Evolutionary conservation across 371 early-diverging fungal genomes (phyloP).

Genomic region (Basidiobolus meristosporus): DNA sequence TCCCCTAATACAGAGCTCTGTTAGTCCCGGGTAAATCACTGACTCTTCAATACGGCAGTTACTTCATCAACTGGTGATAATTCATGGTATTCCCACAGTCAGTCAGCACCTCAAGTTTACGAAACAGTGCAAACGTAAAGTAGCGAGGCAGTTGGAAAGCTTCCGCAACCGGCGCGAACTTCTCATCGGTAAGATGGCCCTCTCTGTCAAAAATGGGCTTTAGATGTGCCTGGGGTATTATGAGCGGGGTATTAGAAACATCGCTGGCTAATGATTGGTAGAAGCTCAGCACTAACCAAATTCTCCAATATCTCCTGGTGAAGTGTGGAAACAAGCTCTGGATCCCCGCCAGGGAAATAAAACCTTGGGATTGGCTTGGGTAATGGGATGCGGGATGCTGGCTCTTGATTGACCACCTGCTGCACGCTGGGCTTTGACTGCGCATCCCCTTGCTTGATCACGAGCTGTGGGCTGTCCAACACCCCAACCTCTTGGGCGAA

Average conservation of each 20-base stretch:
- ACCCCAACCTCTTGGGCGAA: too few relatives aligned
- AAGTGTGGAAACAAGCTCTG: conserved; percentile 9
- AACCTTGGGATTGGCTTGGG: conserved; percentile 13
- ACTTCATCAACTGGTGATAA: too few relatives aligned
- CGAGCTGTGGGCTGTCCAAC: too few relatives aligned
- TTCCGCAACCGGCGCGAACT: conserved; percentile 28
- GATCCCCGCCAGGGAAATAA: conserved; percentile 17
- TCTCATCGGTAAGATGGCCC: conserved; percentile 12
- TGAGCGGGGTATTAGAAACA: not conserved
- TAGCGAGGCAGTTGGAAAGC: conserved; percentile 35
- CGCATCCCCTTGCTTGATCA: too few relatives aligned
- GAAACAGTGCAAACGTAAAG: conserved; percentile 35
- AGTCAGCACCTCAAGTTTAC: conserved; percentile 10
- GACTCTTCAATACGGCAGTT: too few relatives aligned
- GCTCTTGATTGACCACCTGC: too few relatives aligned
- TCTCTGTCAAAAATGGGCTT: conserved; percentile 10
- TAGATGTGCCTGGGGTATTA: not conserved
- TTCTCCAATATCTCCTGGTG: conserved; percentile 8
- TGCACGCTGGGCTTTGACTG: too few relatives aligned
- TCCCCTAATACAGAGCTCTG: not conserved
- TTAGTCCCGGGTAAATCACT: not conserved
- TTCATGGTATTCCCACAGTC: conserved; percentile 1
- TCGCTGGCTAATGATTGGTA: not conserved
- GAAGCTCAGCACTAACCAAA: conserved; percentile 10
- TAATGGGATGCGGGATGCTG: too few relatives aligned